These are phyloP conservation scores for Entonaema liquescens DNA, from an alignment of 495 filamentous ascomycete species.

Conservation along the genomic window DNA sequence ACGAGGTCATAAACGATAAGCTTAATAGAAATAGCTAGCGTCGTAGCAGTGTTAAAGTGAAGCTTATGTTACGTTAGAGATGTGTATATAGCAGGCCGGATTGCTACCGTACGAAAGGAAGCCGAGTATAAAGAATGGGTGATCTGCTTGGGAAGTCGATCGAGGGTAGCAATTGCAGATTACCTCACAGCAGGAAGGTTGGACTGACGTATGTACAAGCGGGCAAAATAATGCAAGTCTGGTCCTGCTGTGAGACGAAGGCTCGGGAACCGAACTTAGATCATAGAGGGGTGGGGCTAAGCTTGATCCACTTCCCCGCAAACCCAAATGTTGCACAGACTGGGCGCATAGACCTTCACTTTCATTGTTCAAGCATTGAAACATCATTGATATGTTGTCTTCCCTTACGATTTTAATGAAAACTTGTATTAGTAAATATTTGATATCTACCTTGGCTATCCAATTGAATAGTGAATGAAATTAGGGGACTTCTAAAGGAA, in stretches of 20 bases:
- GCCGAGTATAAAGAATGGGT: not conserved
- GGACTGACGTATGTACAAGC: slow-evolving; percentile 26
- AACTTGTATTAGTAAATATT: no score
- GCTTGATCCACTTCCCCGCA: slow-evolving; percentile 40
- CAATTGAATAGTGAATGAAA: no score
- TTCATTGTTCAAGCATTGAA: not conserved
- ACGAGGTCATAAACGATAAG: not conserved
- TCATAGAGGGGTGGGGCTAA: slow-evolving; percentile 4
- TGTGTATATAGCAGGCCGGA: not conserved
- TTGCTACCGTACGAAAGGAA: not conserved
- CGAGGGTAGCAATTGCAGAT: slow-evolving; percentile 28
- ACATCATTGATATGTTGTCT: no score
- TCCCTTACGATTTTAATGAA: no score
- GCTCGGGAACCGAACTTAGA: slow-evolving; percentile 2
- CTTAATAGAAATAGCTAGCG: not conserved
- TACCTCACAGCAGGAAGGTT: slow-evolving; percentile 22
- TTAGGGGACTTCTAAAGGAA: no score
- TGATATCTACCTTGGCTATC: no score
- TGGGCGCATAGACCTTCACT: slow-evolving; percentile 6
- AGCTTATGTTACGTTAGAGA: not conserved
- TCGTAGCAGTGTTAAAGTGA: not conserved
- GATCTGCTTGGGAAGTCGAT: slow-evolving; percentile 10
- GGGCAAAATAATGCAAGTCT: slow-evolving; percentile 18
- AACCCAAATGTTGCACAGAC: not conserved
- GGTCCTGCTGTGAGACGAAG: slow-evolving; percentile 17